Base-by-base conservation (phyloP, 75 land plant genomes). In the Larix kaempferi region DNA sequence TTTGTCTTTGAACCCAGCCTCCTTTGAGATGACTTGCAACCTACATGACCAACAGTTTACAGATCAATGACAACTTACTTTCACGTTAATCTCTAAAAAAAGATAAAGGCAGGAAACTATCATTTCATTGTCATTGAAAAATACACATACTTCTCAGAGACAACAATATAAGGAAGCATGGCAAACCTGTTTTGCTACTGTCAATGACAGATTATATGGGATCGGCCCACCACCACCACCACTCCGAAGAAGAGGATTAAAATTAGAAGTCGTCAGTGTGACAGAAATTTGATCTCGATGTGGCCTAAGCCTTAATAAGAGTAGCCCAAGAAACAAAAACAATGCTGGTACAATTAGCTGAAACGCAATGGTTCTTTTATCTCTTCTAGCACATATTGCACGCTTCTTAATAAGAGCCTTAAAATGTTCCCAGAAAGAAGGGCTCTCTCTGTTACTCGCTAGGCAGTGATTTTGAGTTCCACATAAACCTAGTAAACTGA, bases 211-310 rank as follows among this genome's bases (percentile, higher is more conserved):
- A 86, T 92, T 88, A 79, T 84, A 90, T 21, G 95, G 91, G 81
- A 92, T 91, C 33, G 95, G 95, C 59, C 95, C 93, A 56, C 94
- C 94, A 63, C 95, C 94, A 66, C 89, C 95, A 15, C 89, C 87
- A 75, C 93, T 91, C 52, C 78, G 26, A 76, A 90, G 82, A 25
- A 91, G 76, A 63, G 95, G 95, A 87, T 92, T 92, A 72, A 92
- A 92, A 74, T 86, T 25, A 79, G 90, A 82, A 23, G 95, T 92
- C 65, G 95, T 92, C 57, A 91, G 78, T 13, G 81, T 88, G 25
- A 91, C 82, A 69, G 88, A 81, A 56, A 60, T 58, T 85, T 86
- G 87, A 73, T 92, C 91, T 71, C 89, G 95, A 86, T 92, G 95
- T 62, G 93, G 93, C 78, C 87, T 90, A 25, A 88, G 87, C 57